Conservation (phyloP, 2,329 filamentous ascomycete species). For the Drechslera avenae region DNA sequence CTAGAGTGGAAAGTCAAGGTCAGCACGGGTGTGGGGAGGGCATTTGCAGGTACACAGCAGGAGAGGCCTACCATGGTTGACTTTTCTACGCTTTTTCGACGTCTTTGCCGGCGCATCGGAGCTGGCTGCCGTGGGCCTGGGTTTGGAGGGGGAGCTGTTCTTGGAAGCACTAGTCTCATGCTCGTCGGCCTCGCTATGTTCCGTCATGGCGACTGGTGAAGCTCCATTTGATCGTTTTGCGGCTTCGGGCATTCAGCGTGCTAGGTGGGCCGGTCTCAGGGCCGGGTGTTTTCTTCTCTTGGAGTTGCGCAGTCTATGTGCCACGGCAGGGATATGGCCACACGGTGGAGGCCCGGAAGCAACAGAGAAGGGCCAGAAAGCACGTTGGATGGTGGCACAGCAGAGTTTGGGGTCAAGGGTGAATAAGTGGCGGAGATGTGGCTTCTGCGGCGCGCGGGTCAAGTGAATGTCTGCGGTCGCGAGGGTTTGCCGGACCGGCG, state of each 20-base stretch:
- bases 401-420: conserved; percentile 17
- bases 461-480: conserved; percentile 37
- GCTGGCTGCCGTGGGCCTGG: conserved; percentile 35
- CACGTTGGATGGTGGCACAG: conserved; percentile 38
- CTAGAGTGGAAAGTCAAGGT: conserved; percentile 37
- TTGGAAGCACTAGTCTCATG: conserved; percentile 34
- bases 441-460: conserved; percentile 31
- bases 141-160: conserved; percentile 36
- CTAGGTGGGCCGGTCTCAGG: conserved; percentile 37
- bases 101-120: conserved; percentile 41
- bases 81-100: conserved; percentile 58
- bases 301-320: conserved; percentile 30
- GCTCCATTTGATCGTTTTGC: conserved; percentile 47
- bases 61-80: conserved; percentile 55
- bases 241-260: conserved; percentile 47
- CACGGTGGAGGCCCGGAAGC: conserved; percentile 28
- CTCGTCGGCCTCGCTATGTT: conserved; percentile 37
- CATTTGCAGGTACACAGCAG: conserved; percentile 31
- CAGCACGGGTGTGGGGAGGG: conserved; percentile 35
- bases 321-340: conserved; percentile 30
- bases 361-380: conserved; percentile 26
- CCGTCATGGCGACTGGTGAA: conserved; percentile 40
- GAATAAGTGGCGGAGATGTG: conserved; percentile 25
- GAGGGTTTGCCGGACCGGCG: conserved; percentile 31
- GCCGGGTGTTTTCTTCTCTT: conserved; percentile 35